Conservation (phyloP, 768 basidiomycete species). For the Phylloporus rhodoxanthus region DNA sequence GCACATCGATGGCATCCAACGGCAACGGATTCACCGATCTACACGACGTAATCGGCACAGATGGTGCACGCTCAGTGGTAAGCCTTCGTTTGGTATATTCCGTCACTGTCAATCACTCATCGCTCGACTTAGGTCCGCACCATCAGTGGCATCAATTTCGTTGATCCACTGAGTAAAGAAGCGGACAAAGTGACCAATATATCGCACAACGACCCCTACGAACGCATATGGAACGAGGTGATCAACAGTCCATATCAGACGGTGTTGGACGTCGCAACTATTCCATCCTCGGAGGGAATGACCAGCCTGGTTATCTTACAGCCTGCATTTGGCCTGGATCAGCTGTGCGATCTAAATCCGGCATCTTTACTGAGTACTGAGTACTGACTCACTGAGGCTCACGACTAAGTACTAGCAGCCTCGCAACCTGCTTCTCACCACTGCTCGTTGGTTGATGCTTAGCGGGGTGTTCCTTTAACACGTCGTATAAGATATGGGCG, state of each 20-base stretch:
- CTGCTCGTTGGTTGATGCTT: background rate
- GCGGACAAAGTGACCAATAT: constrained; percentile 26
- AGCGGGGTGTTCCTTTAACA: background rate
- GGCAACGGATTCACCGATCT: no score
- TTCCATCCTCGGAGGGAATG: no score
- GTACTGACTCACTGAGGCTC: no score
- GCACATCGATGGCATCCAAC: no score
- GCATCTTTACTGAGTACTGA: background rate
- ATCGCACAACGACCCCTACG: no score
- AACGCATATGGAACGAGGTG: no score
- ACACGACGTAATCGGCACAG: constrained; percentile 50
- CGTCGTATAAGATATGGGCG: background rate
- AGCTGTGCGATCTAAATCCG: background rate
- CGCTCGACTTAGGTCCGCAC: constrained; percentile 36
- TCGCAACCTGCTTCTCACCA: background rate
- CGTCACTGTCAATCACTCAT: background rate
- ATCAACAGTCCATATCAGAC: no score
- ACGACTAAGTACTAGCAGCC: background rate
- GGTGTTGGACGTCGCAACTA: no score
- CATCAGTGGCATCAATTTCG: constrained; percentile 37
- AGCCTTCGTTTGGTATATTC: background rate
- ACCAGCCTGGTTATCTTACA: no score
- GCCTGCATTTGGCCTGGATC: background rate
- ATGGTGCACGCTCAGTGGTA: constrained; percentile 33
- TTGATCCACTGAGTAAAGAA: constrained; percentile 36